Evolutionary conservation across 2,329 filamentous ascomycete species (phyloP), one percentile per base, ranked within the genome.

Genomic region (Chrysoporthe deuterocubensis): DNA sequence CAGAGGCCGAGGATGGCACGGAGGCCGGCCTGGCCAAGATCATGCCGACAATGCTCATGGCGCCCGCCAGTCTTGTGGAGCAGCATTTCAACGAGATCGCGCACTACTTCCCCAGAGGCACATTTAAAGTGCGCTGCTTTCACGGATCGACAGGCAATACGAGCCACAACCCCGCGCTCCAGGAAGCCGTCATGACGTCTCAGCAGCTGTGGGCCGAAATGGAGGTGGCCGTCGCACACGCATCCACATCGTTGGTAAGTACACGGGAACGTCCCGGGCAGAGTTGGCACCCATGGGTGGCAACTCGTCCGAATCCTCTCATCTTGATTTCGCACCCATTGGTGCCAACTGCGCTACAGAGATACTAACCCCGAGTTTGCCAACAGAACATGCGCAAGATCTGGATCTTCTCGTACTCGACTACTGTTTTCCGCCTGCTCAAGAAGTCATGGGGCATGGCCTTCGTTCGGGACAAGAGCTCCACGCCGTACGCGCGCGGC

Each of bases 31-130:
- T 57, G 54, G 5, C 6, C 32, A 4, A 6, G 54, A 40, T n/a
- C 16, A 57, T 57, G 32, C 54, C 54, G 14, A 14, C n/a, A 1
- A 37, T 57, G 6, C 16, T 57, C 6, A 37, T 57, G 14, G 54
- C 54, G 21, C 54, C 54, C 11, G 54, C 54, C 54, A 57, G 18
- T 6, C 32, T 57, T 4, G 54, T 57, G 1, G 11, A 57, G 54
- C 54, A 57, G 32, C 54, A 57, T 9, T 57, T 32, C 32, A 57
- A 57, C 54, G 54, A 57, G 26, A 34, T 34, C n/a, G 11, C 16
- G 32, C 21, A 6, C 8, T 57, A 57, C 18, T 57, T 57, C 6
- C 54, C 26, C 2, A 13, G 32, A 1, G 54, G 18, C 32, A 57
- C 54, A 6, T 57, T 57, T 16, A 18, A 57, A 18, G 54, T 37